phyloP scores from a whole-genome alignment of 2,329 filamentous ascomycete genomes.

The Fulvia fulva region DNA sequence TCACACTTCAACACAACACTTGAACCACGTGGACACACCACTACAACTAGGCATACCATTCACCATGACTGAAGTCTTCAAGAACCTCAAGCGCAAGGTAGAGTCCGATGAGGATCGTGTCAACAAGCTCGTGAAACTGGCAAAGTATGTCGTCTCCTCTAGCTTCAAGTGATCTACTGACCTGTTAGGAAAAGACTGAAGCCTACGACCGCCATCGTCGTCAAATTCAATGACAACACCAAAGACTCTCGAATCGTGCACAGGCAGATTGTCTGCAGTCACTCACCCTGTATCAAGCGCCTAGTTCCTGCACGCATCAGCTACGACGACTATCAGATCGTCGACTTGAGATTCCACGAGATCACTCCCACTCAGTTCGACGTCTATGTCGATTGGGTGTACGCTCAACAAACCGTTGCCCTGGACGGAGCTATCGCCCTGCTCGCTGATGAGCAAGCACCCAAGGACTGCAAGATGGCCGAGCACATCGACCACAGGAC shows the following conservation, averaged over 20 bases:
- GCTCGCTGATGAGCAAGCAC: too few species aligned
- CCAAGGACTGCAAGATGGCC: too few species aligned
- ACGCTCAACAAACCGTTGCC: neutral
- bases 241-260: neutral
- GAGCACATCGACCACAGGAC: too few species aligned
- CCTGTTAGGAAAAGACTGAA: neutral
- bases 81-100: neutral
- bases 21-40: neutral
- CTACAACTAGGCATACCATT: too few species aligned
- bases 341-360: too few species aligned
- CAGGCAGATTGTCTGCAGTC: neutral
- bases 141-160: neutral
- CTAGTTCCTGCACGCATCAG: too few species aligned
- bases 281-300: neutral
- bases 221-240: neutral
- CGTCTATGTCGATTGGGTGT: neutral
- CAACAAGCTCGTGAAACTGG: neutral
- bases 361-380: neutral
- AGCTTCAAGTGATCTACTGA: neutral
- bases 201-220: too few species aligned
- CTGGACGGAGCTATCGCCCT: too few species aligned
- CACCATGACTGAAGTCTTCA: neutral
- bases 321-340: too few species aligned
- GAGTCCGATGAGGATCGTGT: neutral
- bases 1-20: neutral